Conservation (phyloP, 2,329 filamentous ascomycete species). For the Fusarium longipes region DNA sequence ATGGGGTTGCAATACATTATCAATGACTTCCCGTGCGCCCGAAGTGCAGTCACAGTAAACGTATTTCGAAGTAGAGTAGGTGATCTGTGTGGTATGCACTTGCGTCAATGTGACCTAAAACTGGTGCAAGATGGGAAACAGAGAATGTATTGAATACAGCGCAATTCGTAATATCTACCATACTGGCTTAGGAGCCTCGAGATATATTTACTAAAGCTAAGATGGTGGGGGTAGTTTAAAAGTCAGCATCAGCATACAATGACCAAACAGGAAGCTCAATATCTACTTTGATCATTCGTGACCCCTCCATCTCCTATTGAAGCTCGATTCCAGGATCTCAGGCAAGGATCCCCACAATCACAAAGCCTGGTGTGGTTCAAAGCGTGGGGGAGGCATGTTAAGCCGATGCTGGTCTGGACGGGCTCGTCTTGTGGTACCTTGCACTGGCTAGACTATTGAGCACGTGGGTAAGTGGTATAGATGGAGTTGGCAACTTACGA, state of each 20-base stretch:
- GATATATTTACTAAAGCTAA: not conserved
- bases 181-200: not conserved
- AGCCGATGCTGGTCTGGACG: constrained; percentile 1
- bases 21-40: not conserved
- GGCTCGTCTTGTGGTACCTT: constrained; percentile 19
- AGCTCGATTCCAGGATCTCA: constrained; percentile 19
- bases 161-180: not conserved
- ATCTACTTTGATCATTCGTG: constrained; percentile 13
- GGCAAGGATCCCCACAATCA: constrained; percentile 22
- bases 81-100: not conserved
- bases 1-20: not conserved
- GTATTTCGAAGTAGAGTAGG: not conserved
- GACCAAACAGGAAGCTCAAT: constrained; percentile 32
- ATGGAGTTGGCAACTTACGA: not conserved
- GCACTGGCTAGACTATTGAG: constrained; percentile 7
- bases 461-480: constrained; percentile 24
- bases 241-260: constrained; percentile 12
- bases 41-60: constrained; percentile 16
- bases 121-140: not conserved
- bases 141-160: not conserved
- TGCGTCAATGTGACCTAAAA: constrained; percentile 13
- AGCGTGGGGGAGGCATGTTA: constrained; percentile 33
- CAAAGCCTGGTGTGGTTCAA: constrained; percentile 21
- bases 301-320: constrained; percentile 18
- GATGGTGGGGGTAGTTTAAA: constrained; percentile 12